Evolutionary conservation across 106 monocot genomes (phyloP).

Genomic region (Ottelia alismoides): DNA sequence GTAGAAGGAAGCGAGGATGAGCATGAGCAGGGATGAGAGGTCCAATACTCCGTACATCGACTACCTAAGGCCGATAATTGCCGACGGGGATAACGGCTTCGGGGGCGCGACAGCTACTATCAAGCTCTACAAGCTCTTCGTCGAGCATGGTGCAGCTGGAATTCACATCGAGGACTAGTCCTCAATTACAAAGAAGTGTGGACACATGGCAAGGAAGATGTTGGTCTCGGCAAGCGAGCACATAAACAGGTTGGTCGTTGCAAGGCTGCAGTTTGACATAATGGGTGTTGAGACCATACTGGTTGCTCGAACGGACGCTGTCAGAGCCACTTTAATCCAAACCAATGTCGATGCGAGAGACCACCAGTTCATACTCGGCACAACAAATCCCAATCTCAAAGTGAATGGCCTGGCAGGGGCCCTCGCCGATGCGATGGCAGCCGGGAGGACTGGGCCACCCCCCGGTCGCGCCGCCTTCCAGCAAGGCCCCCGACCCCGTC

Average conservation of each 20-base stretch:
- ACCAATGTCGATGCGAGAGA: conserved; percentile 75
- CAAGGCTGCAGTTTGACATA: conserved; percentile 79
- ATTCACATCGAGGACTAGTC: conserved; percentile 95
- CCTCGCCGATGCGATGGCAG: conserved; percentile 48
- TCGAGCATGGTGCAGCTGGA: conserved; percentile 91
- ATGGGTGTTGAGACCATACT: conserved; percentile 91
- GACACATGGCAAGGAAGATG: conserved; percentile 96
- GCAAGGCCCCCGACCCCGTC: too few relatives aligned
- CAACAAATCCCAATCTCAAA: conserved; percentile 44
- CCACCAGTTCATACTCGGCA: conserved; percentile 92
- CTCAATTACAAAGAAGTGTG: conserved; percentile 89
- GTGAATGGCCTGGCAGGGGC: conserved; percentile 29
- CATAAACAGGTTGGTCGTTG: conserved; percentile 79
- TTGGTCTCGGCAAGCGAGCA: conserved; percentile 69
- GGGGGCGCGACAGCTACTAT: conserved; percentile 87
- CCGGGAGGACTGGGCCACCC: conserved; percentile 36
- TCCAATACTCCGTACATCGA: too few relatives aligned
- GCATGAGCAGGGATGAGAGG: too few relatives aligned
- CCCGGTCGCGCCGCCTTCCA: too few relatives aligned
- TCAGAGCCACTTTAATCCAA: conserved; percentile 72
- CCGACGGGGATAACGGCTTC: conserved; percentile 89
- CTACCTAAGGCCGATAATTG: too few relatives aligned
- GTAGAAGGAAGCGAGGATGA: too few relatives aligned
- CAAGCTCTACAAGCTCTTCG: conserved; percentile 93
- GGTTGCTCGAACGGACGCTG: conserved; percentile 83